Percentiles rank a stretch among this genome's conserved stretches.
Evolutionary conservation across 495 filamentous ascomycete species (phyloP).

Genomic region (Tetracladium setigerum): DNA sequence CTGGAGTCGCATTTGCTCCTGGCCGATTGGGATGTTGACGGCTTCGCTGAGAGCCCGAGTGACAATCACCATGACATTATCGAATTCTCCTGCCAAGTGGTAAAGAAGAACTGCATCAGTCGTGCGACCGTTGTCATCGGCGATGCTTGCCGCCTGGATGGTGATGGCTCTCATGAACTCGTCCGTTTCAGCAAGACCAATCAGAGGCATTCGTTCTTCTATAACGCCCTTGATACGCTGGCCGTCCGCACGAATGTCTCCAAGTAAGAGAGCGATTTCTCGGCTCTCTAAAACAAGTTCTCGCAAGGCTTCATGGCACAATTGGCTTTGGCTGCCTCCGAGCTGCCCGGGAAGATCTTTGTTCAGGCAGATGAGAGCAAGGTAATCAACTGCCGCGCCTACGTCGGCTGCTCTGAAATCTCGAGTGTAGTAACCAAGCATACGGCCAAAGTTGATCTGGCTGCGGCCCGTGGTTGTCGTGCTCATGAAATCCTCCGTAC

Average conservation of each 20-base stretch:
- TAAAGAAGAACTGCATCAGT: constrained; percentile 92
- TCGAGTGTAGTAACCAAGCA: constrained; percentile 90
- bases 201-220: constrained; percentile 79
- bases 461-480: constrained; percentile 63
- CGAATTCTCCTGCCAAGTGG: constrained; percentile 90
- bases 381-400: constrained; percentile 86
- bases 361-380: constrained; percentile 87
- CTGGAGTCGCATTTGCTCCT: constrained; percentile 64
- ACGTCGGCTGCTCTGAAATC: constrained; percentile 88
- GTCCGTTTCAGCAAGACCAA: constrained; percentile 67
- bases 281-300: constrained; percentile 91
- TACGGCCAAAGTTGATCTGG: constrained; percentile 88
- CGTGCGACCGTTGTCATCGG: constrained; percentile 86
- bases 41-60: constrained; percentile 87
- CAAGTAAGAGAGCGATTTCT: constrained; percentile 88
- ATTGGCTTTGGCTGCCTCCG: constrained; percentile 66
- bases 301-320: constrained; percentile 91
- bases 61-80: constrained; percentile 79
- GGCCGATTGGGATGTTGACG: constrained; percentile 71
- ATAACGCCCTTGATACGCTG: constrained; percentile 76
- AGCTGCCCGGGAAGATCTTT: constrained; percentile 66
- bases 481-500: constrained; percentile 64
- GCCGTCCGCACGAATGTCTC: constrained; percentile 80
- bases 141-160: constrained; percentile 78
- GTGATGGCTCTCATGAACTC: constrained; percentile 85